Evolutionary conservation across 2,329 filamentous ascomycete species (phyloP).

Genomic region (Apiospora marii): DNA sequence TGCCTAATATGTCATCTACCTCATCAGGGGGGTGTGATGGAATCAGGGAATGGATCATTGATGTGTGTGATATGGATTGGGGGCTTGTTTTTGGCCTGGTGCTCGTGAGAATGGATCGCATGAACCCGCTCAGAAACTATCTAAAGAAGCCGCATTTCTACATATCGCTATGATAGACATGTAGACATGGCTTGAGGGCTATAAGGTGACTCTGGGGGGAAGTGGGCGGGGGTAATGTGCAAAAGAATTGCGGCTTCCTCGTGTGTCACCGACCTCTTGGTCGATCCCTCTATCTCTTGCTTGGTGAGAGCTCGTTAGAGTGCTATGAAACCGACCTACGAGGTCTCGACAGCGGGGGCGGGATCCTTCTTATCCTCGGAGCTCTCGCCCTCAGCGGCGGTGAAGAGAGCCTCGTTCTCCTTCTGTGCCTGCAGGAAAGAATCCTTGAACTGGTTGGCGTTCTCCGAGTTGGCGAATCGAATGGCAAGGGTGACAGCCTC

Average conservation of each 20-base stretch:
- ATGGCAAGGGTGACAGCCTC: constrained; percentile 97
- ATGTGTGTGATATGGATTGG: constrained; percentile 5
- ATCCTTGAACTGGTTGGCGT: constrained; percentile 97
- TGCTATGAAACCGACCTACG: constrained; percentile 26
- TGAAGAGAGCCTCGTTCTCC: constrained; percentile 91
- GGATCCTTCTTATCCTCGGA: constrained; percentile 38
- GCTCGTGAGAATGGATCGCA: constrained; percentile 15
- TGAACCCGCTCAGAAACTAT: constrained; percentile 14
- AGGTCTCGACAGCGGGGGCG: constrained; percentile 30
- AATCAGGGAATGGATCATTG: constrained; percentile 11
- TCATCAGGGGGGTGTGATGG: constrained; percentile 16
- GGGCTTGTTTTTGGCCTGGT: constrained; percentile 2
- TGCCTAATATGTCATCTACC: constrained; percentile 19
- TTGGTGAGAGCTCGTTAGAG: background rate
- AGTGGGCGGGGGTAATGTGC: constrained; percentile 2
- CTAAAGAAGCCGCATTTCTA: constrained; percentile 10
- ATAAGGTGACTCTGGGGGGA: constrained; percentile 16
- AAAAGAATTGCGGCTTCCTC: background rate
- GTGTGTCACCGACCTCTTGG: constrained; percentile 13
- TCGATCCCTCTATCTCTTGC: background rate
- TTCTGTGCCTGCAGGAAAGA: constrained; percentile 96
- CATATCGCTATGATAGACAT: constrained; percentile 3
- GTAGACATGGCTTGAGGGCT: constrained; percentile 7
- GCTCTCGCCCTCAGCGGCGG: constrained; percentile 52
- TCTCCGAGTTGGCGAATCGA: constrained; percentile 96